Percentiles rank a stretch among this genome's conserved stretches.
phyloP scores from a whole-genome alignment of 345 rosid genomes.

The Populus nigra region DNA sequence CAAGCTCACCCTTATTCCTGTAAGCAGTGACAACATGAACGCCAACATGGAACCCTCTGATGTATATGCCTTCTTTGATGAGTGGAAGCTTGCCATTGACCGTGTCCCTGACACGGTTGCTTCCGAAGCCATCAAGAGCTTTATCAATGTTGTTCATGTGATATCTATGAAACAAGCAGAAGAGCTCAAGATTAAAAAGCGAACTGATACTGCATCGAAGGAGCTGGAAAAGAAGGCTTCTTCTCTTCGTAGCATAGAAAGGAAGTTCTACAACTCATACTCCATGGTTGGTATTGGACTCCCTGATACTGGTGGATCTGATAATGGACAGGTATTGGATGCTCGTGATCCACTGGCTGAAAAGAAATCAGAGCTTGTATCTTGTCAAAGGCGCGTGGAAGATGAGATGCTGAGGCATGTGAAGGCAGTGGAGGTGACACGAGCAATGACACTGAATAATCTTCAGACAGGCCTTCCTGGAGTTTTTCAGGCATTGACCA shows the following conservation, averaged over 20 bases:
- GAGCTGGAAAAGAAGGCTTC: constrained; percentile 96
- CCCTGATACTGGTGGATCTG: constrained; percentile 69
- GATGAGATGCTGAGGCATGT: constrained; percentile 91
- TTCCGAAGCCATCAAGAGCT: constrained; percentile 98
- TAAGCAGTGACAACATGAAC: constrained; percentile 47
- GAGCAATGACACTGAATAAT: constrained; percentile 83
- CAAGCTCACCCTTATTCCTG: constrained; percentile 76
- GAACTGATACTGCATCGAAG: constrained; percentile 69
- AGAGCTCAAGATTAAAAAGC: constrained; percentile 76
- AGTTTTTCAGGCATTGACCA: constrained; percentile 83
- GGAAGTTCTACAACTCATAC: constrained; percentile 89
- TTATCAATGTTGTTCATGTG: constrained; percentile 73
- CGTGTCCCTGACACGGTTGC: constrained; percentile 95
- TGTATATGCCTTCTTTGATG: constrained; percentile 70
- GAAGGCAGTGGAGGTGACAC: constrained; percentile 84
- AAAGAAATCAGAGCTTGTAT: constrained; percentile 80
- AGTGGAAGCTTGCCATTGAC: constrained; percentile 91
- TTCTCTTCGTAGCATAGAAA: constrained; percentile 78
- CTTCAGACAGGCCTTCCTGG: constrained; percentile 94
- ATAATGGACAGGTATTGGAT: constrained; percentile 64
- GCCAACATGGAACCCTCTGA: constrained; percentile 45
- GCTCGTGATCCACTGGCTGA: constrained; percentile 86
- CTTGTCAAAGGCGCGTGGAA: constrained; percentile 82
- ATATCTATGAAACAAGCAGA: constrained; percentile 73
- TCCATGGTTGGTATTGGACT: constrained; percentile 84